Evolutionary conservation across 805 yeast genomes (phyloP).

Genomic region (Yamadazyma scolyti): DNA sequence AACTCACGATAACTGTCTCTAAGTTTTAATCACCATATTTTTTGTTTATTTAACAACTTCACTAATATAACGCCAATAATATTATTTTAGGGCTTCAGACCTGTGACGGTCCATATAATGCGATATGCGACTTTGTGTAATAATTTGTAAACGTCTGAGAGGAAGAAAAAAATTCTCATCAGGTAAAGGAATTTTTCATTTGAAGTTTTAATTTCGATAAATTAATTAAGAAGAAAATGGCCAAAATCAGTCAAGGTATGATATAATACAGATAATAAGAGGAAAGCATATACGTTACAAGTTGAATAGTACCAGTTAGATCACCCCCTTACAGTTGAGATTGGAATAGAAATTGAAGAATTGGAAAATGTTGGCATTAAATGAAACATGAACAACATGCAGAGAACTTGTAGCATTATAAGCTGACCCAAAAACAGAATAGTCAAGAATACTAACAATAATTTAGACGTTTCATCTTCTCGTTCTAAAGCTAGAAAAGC

Average conservation of each 20-base stretch:
- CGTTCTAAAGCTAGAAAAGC: conserved; percentile 99
- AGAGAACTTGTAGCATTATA: too few species aligned
- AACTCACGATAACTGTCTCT: too few species aligned
- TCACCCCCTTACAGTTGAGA: too few species aligned
- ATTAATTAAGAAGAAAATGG: conserved; percentile 38
- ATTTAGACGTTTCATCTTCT: conserved; percentile 95
- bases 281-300: background rate
- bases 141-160: background rate
- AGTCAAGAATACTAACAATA: conserved; percentile 17
- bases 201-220: conserved; percentile 10
- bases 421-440: too few species aligned
- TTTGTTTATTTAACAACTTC: too few species aligned
- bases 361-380: too few species aligned
- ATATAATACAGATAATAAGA: conserved; percentile 13
- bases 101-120: conserved; percentile 4
- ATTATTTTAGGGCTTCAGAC: conserved; percentile 5
- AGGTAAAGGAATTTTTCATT: conserved; percentile 11
- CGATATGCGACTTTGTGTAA: conserved; percentile 4
- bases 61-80: too few species aligned
- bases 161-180: conserved; percentile 12
- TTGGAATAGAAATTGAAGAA: too few species aligned
- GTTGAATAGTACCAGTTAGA: too few species aligned
- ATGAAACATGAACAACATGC: too few species aligned
- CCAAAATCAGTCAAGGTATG: conserved; percentile 62
- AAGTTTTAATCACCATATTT: too few species aligned